Evolutionary conservation across 805 yeast species (phyloP), one percentile per base, ranked within the genome.

Genomic region (Candida sanyiensis): DNA sequence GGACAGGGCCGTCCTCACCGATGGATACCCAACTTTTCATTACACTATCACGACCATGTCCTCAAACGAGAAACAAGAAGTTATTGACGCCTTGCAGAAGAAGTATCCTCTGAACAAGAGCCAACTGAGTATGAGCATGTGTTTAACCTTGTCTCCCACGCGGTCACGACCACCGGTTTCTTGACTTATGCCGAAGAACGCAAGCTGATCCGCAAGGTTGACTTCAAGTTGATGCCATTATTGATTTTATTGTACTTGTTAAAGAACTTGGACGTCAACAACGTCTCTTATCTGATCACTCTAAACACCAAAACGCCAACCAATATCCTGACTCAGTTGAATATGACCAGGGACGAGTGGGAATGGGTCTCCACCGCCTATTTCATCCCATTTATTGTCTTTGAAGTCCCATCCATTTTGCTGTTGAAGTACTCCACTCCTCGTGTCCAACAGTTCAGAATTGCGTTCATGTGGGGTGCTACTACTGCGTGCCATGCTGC

Each of bases 401-500:
- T 43, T 42, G 54, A 50, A 32, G 28, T 45, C 27, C 50, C 50
- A 20, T 36, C 52, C 2, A 48, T 45, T 20, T 33, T 45, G 33
- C 31, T 48, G n/a, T 28, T 48, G 34, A 50, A 50, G 39, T 30
- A 32, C 15, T 28, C 33, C 5, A 34, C 49, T n/a, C 51, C 48
- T n/a, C 35, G 39, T 20, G 31, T 43, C 19, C 38, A 37, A 18
- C 36, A 43, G 19, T 47, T 42, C 35, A 26, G 45, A 16, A 45
- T 47, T 28, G 30, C 19, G 21, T 40, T 35, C 34, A 47, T 11
- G 10, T 29, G 5, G 47, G 52, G 51, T 11, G 37, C 41, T 13
- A 22, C 36, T 13, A 44, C 48, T 24, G 39, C 46, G 3, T 45
- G 45, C 28, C 48, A 44, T 33, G 49, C 51, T n/a, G 44, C 47